These are phyloP conservation scores for Hyaloperonospora brassicae DNA, from an alignment of 352 stramenopile species.

Conservation along the genomic window DNA sequence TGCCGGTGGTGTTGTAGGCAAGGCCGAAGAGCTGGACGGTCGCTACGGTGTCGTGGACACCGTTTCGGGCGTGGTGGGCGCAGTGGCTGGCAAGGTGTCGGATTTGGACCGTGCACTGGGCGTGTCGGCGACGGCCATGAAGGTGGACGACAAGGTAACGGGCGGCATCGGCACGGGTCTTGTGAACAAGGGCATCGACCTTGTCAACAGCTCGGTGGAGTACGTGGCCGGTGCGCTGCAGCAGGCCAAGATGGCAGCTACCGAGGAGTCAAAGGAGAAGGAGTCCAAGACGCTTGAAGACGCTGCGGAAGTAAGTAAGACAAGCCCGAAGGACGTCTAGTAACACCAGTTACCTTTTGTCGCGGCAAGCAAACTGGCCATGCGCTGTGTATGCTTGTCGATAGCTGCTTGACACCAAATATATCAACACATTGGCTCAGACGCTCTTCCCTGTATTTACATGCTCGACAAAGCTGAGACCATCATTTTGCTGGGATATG, in stretches of 20 bases:
- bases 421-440: no score
- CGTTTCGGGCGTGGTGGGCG: slow-evolving; percentile 38
- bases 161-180: slow-evolving; percentile 56
- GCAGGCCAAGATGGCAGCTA: slow-evolving; percentile 51
- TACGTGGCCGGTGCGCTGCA: slow-evolving; percentile 59
- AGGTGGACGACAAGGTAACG: slow-evolving; percentile 67
- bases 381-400: no score
- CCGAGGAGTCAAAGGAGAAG: slow-evolving; percentile 31
- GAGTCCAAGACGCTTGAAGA: slow-evolving; percentile 25
- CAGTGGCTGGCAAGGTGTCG: slow-evolving; percentile 46
- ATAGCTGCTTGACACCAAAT: no score
- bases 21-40: slow-evolving; percentile 52
- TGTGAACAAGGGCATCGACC: slow-evolving; percentile 33
- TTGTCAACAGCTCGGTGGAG: slow-evolving; percentile 64
- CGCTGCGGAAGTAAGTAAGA: slow-evolving; percentile 12
- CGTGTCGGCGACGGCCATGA: slow-evolving; percentile 54
- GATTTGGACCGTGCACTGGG: slow-evolving; percentile 50
- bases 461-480: no score
- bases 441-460: no score
- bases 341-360: background rate
- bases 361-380: background rate
- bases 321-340: slow-evolving; percentile 20
- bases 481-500: no score
- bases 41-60: slow-evolving; percentile 46
- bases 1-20: slow-evolving; percentile 43